A percentile compares a stretch with the other conserved stretches of the same genome.
Evolutionary conservation across 768 basidiomycete species (phyloP).

Genomic region (Naganishia vishniacii): DNA sequence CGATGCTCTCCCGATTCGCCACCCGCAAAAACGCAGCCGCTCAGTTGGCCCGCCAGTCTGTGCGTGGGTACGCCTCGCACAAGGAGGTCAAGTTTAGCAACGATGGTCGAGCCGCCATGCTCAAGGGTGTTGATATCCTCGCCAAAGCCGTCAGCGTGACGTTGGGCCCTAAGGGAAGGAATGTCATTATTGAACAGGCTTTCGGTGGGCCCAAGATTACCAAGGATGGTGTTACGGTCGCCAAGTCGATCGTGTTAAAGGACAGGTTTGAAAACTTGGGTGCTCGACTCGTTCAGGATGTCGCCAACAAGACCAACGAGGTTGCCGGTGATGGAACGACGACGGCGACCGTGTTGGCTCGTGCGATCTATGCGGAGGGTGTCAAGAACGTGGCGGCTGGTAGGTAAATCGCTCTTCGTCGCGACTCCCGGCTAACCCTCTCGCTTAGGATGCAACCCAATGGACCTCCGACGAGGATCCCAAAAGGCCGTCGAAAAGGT

Average conservation of each 20-base stretch:
- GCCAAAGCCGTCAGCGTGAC: conserved; percentile 96
- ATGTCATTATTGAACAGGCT: conserved; percentile 88
- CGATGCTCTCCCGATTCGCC: conserved; percentile 32
- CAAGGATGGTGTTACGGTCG: conserved; percentile 96
- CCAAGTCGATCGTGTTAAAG: conserved; percentile 86
- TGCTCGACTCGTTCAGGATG: conserved; percentile 90
- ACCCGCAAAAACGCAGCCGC: conserved; percentile 31
- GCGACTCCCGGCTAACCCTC: no score
- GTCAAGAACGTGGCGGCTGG: conserved; percentile 94
- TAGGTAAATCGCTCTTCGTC: neutral
- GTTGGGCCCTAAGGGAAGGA: conserved; percentile 93
- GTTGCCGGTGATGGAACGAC: conserved; percentile 96
- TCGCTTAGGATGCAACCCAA: conserved; percentile 82
- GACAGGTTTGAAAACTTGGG: conserved; percentile 99
- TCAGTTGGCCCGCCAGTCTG: conserved; percentile 34
- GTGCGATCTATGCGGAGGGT: conserved; percentile 96
- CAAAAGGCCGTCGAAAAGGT: conserved; percentile 96
- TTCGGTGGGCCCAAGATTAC: conserved; percentile 72
- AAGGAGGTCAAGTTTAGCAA: conserved; percentile 97
- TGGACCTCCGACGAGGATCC: conserved; percentile 97
- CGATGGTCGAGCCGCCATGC: conserved; percentile 84
- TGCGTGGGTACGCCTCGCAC: conserved; percentile 53
- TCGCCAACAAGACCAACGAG: conserved; percentile 95
- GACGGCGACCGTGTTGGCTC: conserved; percentile 91
- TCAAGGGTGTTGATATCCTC: conserved; percentile 92